A percentile compares a stretch with the other conserved stretches of the same genome.
Conservation (phyloP, 2,329 filamentous ascomycete genomes). For the Phyllosticta citrichinensis region DNA sequence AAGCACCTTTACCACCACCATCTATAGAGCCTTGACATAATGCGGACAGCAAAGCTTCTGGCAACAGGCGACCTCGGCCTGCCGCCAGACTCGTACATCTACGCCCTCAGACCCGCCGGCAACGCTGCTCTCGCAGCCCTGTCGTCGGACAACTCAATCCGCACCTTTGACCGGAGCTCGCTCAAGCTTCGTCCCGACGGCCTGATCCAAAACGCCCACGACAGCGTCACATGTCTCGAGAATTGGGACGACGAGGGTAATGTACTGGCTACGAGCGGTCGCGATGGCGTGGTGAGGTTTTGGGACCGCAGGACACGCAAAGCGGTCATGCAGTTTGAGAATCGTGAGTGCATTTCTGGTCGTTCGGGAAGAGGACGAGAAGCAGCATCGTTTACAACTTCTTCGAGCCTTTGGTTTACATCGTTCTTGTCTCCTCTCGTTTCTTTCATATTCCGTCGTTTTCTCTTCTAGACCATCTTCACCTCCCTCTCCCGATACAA, state of each 20-base stretch:
- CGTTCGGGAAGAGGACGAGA: not conserved
- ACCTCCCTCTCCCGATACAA: not conserved
- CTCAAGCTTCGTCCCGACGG: constrained; percentile 42
- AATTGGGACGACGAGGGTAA: constrained; percentile 43
- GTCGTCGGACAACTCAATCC: constrained; percentile 60
- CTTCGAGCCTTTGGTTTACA: not conserved
- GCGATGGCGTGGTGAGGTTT: constrained; percentile 56
- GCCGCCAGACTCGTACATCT: constrained; percentile 29
- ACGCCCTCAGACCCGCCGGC: constrained; percentile 23
- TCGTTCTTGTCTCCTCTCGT: not conserved
- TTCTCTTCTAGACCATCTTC: not conserved
- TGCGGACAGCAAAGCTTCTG: constrained; percentile 6
- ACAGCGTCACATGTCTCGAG: constrained; percentile 54
- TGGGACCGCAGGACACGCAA: constrained; percentile 54
- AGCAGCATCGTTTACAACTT: not conserved
- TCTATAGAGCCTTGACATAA: not conserved
- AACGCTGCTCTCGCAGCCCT: constrained; percentile 46
- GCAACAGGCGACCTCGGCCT: constrained; percentile 19
- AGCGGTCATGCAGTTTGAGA: constrained; percentile 32
- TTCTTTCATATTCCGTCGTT: not conserved
- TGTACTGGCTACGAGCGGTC: constrained; percentile 58
- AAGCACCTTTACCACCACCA: not conserved
- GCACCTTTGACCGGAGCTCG: constrained; percentile 51
- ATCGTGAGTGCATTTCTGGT: constrained; percentile 18
- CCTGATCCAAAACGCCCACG: constrained; percentile 43